Evolutionary conservation across 1,284 basidiomycete genomes (phyloP), one percentile per base, ranked within the genome.

Genomic region (Malassezia furfur): DNA sequence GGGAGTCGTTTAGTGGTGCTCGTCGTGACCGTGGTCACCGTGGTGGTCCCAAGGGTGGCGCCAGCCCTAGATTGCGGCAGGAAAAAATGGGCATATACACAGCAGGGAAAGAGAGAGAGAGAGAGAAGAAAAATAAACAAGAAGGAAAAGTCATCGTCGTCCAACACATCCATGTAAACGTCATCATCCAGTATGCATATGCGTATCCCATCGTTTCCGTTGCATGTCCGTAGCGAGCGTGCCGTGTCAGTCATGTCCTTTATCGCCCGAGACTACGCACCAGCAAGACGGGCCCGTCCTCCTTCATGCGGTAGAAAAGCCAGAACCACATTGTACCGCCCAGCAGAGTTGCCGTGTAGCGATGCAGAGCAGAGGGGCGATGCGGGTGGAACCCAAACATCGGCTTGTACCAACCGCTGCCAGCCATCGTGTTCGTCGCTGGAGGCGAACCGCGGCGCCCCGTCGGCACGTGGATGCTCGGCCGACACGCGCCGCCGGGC

Each of bases 241-340:
- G 8, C 3, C 43, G 14, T 25, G 15, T 17, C n/a, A 25, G 32
- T 10, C 17, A 5, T 21, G 17, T 21, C 15, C 40, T 17, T 1
- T 14, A 21, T 14, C 40, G 2, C 15, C 3, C 4, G 5, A 21
- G 17, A 1, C 9, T 25, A 58, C 51, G 17, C 60, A 74, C 72
- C 38, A 74, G 59, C 19, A 74, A 50, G 36, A 73, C 70, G 28
- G 72, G 64, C 31, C 72, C 72, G 47, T 74, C 72, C 56, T 74
- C 67, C 57, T 67, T 71, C 38, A 65, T 66, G 12, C 72, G 57
- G 55, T 73, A 73, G 37, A 74, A 64, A 57, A 74, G 68, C 66
- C 65, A 74, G 58, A 74, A 74, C 69, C 68, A 71, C 70, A 73
- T 72, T 41, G 67, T 66, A 5, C 63, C 72, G 28, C 72, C 72